phyloP scores from a whole-genome alignment of 2,329 filamentous ascomycete species.

The Fusarium devonianum region DNA sequence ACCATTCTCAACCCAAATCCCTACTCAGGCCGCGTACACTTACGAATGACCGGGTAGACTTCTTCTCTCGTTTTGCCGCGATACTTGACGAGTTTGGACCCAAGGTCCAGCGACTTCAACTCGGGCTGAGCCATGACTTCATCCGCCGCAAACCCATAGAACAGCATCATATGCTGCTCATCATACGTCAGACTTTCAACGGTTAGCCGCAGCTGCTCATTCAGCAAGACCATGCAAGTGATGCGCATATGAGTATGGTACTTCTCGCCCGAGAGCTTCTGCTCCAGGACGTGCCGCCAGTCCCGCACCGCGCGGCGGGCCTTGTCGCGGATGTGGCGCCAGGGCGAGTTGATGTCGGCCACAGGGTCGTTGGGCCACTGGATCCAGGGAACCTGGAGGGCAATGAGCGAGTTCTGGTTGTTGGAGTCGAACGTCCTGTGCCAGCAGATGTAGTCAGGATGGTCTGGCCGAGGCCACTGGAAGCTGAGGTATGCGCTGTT shows the following conservation, averaged over 20 bases:
- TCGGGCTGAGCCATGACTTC: conserved; percentile 12
- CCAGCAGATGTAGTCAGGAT: conserved; percentile 10
- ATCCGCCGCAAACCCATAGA: conserved; percentile 23
- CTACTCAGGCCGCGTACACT: too few species aligned
- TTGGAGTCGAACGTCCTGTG: conserved; percentile 8
- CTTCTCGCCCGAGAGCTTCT: conserved; percentile 3
- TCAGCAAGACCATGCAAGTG: conserved; percentile 12
- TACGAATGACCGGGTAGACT: conserved; percentile 6
- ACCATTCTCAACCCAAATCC: too few species aligned
- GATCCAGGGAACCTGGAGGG: conserved; percentile 20
- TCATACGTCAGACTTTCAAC: conserved; percentile 1
- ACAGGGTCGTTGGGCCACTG: conserved; percentile 17
- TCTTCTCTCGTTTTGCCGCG: background rate
- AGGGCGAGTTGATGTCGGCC: background rate
- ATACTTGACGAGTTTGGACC: conserved; percentile 13
- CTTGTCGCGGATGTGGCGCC: conserved; percentile 9
- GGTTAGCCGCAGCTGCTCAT: conserved; percentile 16
- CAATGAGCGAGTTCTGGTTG: conserved; percentile 15
- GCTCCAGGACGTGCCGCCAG: conserved; percentile 1
- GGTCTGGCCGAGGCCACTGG: conserved; percentile 7
- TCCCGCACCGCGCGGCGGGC: background rate
- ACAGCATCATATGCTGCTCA: conserved; percentile 12
- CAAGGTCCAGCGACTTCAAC: conserved; percentile 1
- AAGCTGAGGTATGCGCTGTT: conserved; percentile 14
- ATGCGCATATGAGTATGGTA: conserved; percentile 11